Conservation (phyloP, 2,329 filamentous ascomycete species). For the Moelleriella libera region DNA sequence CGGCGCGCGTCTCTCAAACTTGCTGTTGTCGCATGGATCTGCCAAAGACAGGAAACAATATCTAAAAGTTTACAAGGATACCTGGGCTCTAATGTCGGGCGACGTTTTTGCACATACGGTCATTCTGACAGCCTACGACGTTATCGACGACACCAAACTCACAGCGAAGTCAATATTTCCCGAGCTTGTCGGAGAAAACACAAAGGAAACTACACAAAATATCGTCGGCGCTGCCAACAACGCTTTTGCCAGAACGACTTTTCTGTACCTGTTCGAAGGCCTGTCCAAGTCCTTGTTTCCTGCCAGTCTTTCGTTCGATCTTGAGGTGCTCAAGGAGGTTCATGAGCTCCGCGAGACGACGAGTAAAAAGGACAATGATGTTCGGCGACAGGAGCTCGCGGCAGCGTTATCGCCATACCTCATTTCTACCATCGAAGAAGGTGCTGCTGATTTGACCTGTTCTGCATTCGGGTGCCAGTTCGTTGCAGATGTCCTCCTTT, state of each 20-base stretch:
- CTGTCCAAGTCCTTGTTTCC: slow-evolving; percentile 48
- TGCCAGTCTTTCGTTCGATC: slow-evolving; percentile 46
- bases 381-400: slow-evolving; percentile 62
- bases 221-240: slow-evolving; percentile 52
- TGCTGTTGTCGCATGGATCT: slow-evolving; percentile 68
- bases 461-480: slow-evolving; percentile 80
- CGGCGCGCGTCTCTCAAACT: slow-evolving; percentile 66
- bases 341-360: slow-evolving; percentile 68
- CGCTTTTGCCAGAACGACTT: slow-evolving; percentile 46
- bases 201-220: slow-evolving; percentile 47
- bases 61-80: slow-evolving; percentile 81
- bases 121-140: slow-evolving; percentile 74
- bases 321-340: slow-evolving; percentile 62
- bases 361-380: slow-evolving; percentile 80
- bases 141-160: slow-evolving; percentile 88
- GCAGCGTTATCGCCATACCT: slow-evolving; percentile 61
- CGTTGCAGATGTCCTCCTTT: slow-evolving; percentile 68
- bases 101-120: slow-evolving; percentile 69
- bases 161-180: slow-evolving; percentile 75
- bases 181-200: slow-evolving; percentile 65
- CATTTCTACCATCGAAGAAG: slow-evolving; percentile 56
- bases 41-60: slow-evolving; percentile 91
- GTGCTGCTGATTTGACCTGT: slow-evolving; percentile 53
- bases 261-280: slow-evolving; percentile 72
- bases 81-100: slow-evolving; percentile 68